A percentile compares a stretch with the other conserved stretches of the same genome.
Evolutionary conservation across 2,329 filamentous ascomycete genomes (phyloP).

Genomic region (Trichoderma breve): DNA sequence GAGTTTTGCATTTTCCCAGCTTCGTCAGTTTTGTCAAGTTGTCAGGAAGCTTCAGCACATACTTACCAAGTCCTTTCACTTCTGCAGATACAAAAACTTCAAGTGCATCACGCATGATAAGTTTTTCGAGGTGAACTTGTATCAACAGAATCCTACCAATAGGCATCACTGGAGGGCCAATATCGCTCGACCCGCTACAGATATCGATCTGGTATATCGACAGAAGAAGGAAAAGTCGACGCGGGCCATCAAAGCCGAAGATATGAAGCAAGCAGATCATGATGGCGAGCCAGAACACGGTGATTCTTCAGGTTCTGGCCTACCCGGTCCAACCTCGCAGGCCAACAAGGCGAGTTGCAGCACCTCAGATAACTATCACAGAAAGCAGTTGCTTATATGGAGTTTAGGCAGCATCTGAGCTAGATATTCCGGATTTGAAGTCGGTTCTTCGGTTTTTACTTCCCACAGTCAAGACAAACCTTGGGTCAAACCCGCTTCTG

Average conservation of each 20-base stretch:
- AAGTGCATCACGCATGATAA: background rate
- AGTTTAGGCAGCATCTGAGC: background rate
- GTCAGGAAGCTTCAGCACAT: background rate
- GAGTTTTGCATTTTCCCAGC: too few species aligned
- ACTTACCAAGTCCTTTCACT: background rate
- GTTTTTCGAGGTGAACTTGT: background rate
- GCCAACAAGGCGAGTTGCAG: background rate
- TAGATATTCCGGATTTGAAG: background rate
- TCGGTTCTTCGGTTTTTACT: background rate
- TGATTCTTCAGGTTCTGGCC: background rate
- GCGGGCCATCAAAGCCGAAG: background rate
- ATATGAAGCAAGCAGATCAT: background rate
- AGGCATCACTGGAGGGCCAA: background rate
- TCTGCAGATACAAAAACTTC: background rate
- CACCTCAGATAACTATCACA: too few species aligned
- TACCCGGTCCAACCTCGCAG: background rate
- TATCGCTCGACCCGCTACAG: background rate
- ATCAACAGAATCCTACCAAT: background rate
- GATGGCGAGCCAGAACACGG: background rate
- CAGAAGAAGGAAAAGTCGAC: background rate
- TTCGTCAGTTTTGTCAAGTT: too few species aligned
- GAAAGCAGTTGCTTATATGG: background rate
- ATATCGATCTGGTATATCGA: background rate
- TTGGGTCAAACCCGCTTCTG: background rate
- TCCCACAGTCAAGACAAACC: background rate